phyloP scores from a whole-genome alignment of 495 filamentous ascomycete species.

The Penicillium bialowiezense region DNA sequence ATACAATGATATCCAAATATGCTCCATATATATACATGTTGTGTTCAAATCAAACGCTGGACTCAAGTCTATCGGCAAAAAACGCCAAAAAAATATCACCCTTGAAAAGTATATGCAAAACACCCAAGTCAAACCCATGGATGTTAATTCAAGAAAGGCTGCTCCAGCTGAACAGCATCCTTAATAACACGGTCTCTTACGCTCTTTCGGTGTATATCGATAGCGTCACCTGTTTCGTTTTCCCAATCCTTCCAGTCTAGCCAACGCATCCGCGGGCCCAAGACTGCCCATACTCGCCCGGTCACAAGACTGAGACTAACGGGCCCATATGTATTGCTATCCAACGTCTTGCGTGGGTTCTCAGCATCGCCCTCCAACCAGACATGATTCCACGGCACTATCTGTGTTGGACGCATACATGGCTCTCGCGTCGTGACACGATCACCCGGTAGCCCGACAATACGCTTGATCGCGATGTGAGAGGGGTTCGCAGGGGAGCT shows the following conservation, averaged over 20 bases:
- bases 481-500: slow-evolving; percentile 65
- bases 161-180: slow-evolving; percentile 38
- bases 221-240: slow-evolving; percentile 20
- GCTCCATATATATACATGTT: slow-evolving; percentile 6
- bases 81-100: background rate
- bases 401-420: slow-evolving; percentile 53
- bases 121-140: background rate
- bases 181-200: slow-evolving; percentile 41
- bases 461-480: slow-evolving; percentile 62
- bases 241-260: slow-evolving; percentile 44
- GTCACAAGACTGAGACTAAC: slow-evolving; percentile 58
- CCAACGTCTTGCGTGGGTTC: slow-evolving; percentile 53
- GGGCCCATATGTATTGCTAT: slow-evolving; percentile 77
- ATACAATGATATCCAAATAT: slow-evolving; percentile 20
- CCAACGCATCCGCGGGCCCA: slow-evolving; percentile 57
- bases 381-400: slow-evolving; percentile 67
- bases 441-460: slow-evolving; percentile 70
- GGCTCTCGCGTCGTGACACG: slow-evolving; percentile 58
- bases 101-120: background rate
- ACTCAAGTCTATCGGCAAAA: slow-evolving; percentile 3
- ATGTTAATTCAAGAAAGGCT: slow-evolving; percentile 23
- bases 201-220: slow-evolving; percentile 34
- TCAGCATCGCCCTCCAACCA: slow-evolving; percentile 75
- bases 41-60: background rate
- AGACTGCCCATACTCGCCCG: slow-evolving; percentile 59